These are phyloP conservation scores for Hibiscus mutabilis DNA, from an alignment of 345 rosid species.

Conservation along the genomic window DNA sequence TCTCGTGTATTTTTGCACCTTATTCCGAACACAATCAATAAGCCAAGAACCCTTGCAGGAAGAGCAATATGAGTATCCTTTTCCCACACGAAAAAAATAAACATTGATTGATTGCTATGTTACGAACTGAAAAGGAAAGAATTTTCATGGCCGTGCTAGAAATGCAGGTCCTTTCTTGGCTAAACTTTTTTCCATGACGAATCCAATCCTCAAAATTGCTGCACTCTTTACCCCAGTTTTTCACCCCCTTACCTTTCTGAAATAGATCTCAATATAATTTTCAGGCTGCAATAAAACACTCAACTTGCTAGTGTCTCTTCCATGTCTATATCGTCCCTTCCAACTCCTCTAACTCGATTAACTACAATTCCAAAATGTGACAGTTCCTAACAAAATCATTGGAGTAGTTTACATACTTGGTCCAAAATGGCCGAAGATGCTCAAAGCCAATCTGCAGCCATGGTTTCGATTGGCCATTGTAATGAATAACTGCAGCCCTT, in stretches of 20 bases:
- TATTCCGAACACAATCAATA: constrained; percentile 23
- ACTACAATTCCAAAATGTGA: constrained; percentile 80
- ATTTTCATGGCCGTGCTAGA: constrained; percentile 22
- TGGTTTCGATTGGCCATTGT: constrained; percentile 96
- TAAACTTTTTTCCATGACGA: constrained; percentile 13
- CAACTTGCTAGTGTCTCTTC: constrained; percentile 21
- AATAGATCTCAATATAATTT: constrained; percentile 18
- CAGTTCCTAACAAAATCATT: constrained; percentile 88
- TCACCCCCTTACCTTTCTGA: constrained; percentile 23
- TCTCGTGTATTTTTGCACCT: constrained; percentile 16
- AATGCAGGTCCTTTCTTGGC: constrained; percentile 20
- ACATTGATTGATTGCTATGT: constrained; percentile 28
- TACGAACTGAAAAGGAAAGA: constrained; percentile 40
- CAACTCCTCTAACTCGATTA: constrained; percentile 19
- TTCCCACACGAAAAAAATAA: constrained; percentile 30
- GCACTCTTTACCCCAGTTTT: constrained; percentile 16
- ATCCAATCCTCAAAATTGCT: constrained; percentile 19
- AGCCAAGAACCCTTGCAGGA: constrained; percentile 31
- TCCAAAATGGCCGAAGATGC: constrained; percentile 97
- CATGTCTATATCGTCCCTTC: constrained; percentile 21
- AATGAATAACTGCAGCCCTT: constrained; percentile 88
- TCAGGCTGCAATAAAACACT: constrained; percentile 15
- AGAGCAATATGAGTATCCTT: constrained; percentile 27
- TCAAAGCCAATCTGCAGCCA: constrained; percentile 95
- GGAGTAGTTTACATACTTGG: constrained; percentile 78